Base-by-base conservation (phyloP, 108 stramenopile genomes). In the Nitzschia putrida region DNA sequence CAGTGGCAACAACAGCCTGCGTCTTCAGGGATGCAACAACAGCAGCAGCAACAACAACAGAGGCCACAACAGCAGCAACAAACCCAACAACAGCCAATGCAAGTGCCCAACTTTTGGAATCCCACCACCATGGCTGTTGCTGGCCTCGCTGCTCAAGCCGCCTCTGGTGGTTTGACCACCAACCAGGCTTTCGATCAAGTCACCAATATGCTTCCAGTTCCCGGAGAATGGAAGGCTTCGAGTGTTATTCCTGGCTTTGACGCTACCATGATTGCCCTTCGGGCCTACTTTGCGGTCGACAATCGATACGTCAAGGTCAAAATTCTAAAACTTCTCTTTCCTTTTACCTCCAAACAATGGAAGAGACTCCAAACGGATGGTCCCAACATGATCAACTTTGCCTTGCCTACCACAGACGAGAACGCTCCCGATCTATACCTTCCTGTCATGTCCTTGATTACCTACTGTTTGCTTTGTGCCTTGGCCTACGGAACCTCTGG, bases 391-490 rank as follows among this genome's bases (percentile, higher is more conserved):
- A 49, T 69, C 69, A 66, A 60, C 49, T 95, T 90, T 71, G 90
- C 85, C 20, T 72, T 90, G 11, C 99, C 99, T 8, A 69, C 71
- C 47, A 71, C 80, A 22, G 99, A 99, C 71, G 90, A 85, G 56
- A 98, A 98, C 72, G 96, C 97, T 18, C 97, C 97, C 37, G 99
- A 99, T 85, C 76, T 99, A 58, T 99, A 99, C 79, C 74, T 99
- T 18, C 99, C 99, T 0, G 41, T 82, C 56, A 99, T 99, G 99
- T 83, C 91, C 12, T 82, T 97, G 20, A 82, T 98, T 49, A 98
- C 97, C 25, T 98, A 97, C 73, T 94, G 95, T 37, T 77, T 99
- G 25, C 76, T 98, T 4, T 93, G 93, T 69, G 97, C 95, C 0
- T 72, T 98, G 7, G 85, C 82, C 26, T 93, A 96, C 76, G 99